phyloP scores from a whole-genome alignment of 345 rosid species.

The Gossypium mustelinum region DNA sequence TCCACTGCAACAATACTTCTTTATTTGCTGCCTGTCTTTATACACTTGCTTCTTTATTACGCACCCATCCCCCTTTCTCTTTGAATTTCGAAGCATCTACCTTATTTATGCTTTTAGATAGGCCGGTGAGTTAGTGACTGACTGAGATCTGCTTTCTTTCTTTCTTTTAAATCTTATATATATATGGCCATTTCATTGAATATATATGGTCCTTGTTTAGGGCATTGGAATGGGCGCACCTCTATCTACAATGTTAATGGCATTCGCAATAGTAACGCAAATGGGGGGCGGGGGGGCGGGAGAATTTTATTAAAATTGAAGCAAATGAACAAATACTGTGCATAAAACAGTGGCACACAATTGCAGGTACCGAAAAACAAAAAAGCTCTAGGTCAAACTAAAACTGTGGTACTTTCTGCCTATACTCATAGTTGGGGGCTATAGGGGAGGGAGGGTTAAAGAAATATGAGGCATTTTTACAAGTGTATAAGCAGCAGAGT shows the following conservation, averaged over 20 bases:
- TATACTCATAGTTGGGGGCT: neutral
- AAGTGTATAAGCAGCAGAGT: neutral
- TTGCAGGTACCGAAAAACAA: too few species aligned
- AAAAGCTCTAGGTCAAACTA: neutral
- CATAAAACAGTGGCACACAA: too few species aligned
- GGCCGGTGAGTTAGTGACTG: neutral
- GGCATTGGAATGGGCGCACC: neutral
- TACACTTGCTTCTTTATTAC: neutral
- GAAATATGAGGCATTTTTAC: neutral
- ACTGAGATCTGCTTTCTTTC: neutral
- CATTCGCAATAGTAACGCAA: neutral
- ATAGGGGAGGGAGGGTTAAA: neutral
- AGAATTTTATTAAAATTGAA: too few species aligned
- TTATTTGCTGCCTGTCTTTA: neutral
- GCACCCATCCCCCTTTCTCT: neutral
- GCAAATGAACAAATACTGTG: too few species aligned
- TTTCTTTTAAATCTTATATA: neutral
- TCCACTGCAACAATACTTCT: neutral
- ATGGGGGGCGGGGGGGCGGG: too few species aligned
- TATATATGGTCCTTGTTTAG: constrained; percentile 1
- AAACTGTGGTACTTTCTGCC: neutral
- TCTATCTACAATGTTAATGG: neutral
- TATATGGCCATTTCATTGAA: constrained; percentile 3
- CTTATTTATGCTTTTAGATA: constrained; percentile 5
- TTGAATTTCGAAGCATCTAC: constrained; percentile 4